Conservation (phyloP, 1,284 basidiomycete species). For the Ceratobasidium sp. region DNA sequence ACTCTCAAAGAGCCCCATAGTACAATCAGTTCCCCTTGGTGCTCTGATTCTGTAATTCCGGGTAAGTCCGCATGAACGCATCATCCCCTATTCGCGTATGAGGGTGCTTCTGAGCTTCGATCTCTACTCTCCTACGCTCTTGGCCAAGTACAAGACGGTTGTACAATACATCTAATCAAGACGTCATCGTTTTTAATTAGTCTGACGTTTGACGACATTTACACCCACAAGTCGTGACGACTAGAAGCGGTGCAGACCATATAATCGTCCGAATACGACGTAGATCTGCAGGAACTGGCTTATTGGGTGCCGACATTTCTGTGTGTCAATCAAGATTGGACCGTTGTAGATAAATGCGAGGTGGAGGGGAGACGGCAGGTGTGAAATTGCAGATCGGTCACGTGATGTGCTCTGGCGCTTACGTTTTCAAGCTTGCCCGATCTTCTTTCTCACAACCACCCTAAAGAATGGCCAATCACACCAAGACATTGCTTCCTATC, state of each 20-base stretch:
- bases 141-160: constrained; percentile 75
- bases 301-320: background rate
- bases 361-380: background rate
- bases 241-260: constrained; percentile 72
- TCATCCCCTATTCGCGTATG: constrained; percentile 52
- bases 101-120: constrained; percentile 51
- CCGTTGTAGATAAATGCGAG: background rate
- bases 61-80: constrained; percentile 46
- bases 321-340: background rate
- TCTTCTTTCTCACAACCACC: background rate
- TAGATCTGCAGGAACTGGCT: constrained; percentile 54
- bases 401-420: background rate
- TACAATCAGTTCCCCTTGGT: constrained; percentile 32
- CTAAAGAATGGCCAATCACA: background rate
- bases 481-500: constrained; percentile 67
- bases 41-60: constrained; percentile 17
- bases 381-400: constrained; percentile 17
- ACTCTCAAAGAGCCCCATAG: background rate
- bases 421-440: background rate
- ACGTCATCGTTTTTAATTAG: constrained; percentile 47
- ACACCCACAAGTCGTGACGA: constrained; percentile 67
- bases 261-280: constrained; percentile 72
- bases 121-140: constrained; percentile 63
- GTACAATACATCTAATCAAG: constrained; percentile 71
- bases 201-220: constrained; percentile 49